Conservation (phyloP, 768 basidiomycete species). For the Omphalotus guepiniiformis region DNA sequence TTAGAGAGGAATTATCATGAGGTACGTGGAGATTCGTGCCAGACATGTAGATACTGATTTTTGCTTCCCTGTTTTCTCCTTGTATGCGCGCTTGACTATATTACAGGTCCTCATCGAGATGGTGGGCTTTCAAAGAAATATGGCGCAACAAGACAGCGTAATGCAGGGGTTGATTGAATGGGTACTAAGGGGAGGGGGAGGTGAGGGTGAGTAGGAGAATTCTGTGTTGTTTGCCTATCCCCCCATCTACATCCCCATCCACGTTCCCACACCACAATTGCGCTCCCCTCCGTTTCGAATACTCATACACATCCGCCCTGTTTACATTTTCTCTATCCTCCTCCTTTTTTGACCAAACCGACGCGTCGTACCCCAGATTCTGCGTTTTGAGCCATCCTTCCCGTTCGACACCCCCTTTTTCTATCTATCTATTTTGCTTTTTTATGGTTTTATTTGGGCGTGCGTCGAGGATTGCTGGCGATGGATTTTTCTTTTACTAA, state of each 20-base stretch:
- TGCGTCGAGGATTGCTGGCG: no score
- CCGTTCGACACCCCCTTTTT: not conserved
- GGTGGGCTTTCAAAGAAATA: conserved; percentile 66
- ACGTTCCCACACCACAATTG: not conserved
- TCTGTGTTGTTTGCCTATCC: conserved; percentile 1
- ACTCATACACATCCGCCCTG: not conserved
- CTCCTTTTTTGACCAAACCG: not conserved
- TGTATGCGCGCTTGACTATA: conserved; percentile 14
- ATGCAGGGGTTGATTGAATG: conserved; percentile 81
- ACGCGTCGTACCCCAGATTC: not conserved
- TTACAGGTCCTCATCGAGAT: conserved; percentile 56
- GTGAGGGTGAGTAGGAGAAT: conserved; percentile 10
- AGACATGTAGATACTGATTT: not conserved
- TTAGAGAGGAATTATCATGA: conserved; percentile 46
- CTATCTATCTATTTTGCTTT: not conserved
- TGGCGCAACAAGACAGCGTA: conserved; percentile 81
- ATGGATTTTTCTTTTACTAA: not conserved
- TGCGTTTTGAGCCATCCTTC: not conserved
- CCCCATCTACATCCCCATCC: not conserved
- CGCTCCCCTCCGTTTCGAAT: no score
- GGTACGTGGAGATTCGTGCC: conserved; percentile 2
- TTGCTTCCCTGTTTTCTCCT: not conserved
- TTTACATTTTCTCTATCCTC: no score
- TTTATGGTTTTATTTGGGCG: no score
- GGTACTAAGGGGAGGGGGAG: conserved; percentile 62